Evolutionary conservation across 2,329 filamentous ascomycete species (phyloP).

Genomic region (Zalaria obscura): DNA sequence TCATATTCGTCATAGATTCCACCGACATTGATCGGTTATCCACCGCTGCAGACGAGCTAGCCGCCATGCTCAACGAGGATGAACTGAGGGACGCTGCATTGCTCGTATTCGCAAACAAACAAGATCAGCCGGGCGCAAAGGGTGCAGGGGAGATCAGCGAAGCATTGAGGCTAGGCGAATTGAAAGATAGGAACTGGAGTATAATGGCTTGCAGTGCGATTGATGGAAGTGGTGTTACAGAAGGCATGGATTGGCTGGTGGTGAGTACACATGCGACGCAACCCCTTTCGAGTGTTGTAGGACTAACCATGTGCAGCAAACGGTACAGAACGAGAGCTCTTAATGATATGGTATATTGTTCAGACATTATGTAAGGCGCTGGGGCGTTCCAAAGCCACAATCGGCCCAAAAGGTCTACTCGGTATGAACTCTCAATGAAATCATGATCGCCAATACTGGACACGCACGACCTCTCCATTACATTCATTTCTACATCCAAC

Average conservation of each 20-base stretch:
- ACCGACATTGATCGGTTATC: constrained; percentile 93
- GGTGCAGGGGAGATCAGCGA: constrained; percentile 95
- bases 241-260: constrained; percentile 99
- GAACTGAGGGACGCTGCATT: constrained; percentile 86
- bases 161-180: constrained; percentile 73
- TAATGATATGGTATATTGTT: not conserved
- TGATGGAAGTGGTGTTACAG: constrained; percentile 83
- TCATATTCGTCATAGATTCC: constrained; percentile 96
- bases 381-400: not conserved
- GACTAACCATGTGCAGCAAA: not conserved
- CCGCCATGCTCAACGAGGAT: constrained; percentile 93
- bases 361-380: not conserved
- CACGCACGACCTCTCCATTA: no score
- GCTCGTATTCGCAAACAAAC: constrained; percentile 96
- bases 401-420: no score
- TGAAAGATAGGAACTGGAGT: constrained; percentile 96
- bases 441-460: no score
- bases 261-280: constrained; percentile 36
- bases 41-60: constrained; percentile 83
- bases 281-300: not conserved
- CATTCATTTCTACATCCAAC: no score
- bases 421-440: no score
- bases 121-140: constrained; percentile 93
- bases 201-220: constrained; percentile 97
- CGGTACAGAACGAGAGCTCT: not conserved